Conservation (phyloP, 2,329 filamentous ascomycete genomes). For the Ramularia collo-cygni region DNA sequence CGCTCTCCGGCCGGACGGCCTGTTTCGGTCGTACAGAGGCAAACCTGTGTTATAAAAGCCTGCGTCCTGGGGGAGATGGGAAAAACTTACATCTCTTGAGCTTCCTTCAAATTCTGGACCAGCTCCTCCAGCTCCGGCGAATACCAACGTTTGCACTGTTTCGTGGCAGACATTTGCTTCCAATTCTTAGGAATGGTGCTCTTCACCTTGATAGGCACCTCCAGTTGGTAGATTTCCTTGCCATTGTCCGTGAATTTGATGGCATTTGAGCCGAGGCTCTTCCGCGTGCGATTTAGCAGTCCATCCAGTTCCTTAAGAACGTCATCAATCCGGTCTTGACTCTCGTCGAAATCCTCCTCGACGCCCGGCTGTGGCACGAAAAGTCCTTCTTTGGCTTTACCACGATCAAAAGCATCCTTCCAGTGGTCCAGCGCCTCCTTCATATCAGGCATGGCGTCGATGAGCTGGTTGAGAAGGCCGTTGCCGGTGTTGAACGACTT, state of each 20-base stretch:
- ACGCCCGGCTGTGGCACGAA: slow-evolving; percentile 81
- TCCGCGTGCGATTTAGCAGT: slow-evolving; percentile 64
- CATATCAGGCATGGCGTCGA: slow-evolving; percentile 80
- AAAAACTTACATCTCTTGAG: slow-evolving; percentile 61
- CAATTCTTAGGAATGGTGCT: slow-evolving; percentile 68
- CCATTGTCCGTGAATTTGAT: slow-evolving; percentile 63
- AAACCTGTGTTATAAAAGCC: too few relatives aligned
- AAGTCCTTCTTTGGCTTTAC: slow-evolving; percentile 69
- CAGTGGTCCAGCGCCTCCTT: slow-evolving; percentile 68
- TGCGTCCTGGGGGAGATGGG: too few relatives aligned
- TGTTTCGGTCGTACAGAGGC: too few relatives aligned
- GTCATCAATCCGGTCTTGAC: slow-evolving; percentile 66
- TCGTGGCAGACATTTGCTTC: slow-evolving; percentile 94
- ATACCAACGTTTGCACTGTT: slow-evolving; percentile 88
- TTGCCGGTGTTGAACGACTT: slow-evolving; percentile 67
- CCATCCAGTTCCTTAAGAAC: slow-evolving; percentile 67
- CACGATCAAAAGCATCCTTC: slow-evolving; percentile 85
- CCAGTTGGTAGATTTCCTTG: slow-evolving; percentile 95
- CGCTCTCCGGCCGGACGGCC: too few relatives aligned
- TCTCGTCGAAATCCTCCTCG: slow-evolving; percentile 86
- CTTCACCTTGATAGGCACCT: slow-evolving; percentile 78
- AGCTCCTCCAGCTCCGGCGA: slow-evolving; percentile 74
- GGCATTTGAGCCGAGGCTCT: slow-evolving; percentile 64
- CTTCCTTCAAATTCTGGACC: slow-evolving; percentile 83
- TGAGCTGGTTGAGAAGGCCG: slow-evolving; percentile 75